phyloP scores from a whole-genome alignment of 352 stramenopile genomes.

The Elongisporangium senticosum region DNA sequence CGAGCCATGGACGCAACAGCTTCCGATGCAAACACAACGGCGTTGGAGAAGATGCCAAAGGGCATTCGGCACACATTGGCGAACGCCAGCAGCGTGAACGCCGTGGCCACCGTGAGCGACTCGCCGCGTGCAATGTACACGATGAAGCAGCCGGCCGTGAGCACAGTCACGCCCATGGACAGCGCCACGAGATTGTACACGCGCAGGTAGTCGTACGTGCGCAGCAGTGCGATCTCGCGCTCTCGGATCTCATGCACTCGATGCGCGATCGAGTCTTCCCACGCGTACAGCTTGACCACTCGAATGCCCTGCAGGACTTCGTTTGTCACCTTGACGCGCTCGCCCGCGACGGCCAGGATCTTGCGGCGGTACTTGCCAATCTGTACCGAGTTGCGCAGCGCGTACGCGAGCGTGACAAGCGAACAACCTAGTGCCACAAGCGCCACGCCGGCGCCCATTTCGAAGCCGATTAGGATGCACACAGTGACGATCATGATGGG shows the following conservation, averaged over 20 bases:
- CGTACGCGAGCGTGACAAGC: constrained; percentile 5
- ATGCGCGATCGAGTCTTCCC: constrained; percentile 41
- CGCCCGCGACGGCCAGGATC: constrained; percentile 35
- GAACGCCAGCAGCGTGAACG: constrained; percentile 32
- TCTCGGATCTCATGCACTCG: constrained; percentile 34
- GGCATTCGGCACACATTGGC: constrained; percentile 25
- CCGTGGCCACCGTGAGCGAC: constrained; percentile 10
- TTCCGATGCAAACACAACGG: constrained; percentile 21
- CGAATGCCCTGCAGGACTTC: constrained; percentile 90
- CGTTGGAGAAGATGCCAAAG: constrained; percentile 32
- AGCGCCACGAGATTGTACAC: constrained; percentile 21
- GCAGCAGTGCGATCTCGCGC: constrained; percentile 33
- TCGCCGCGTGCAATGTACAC: constrained; percentile 19
- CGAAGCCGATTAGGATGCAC: constrained; percentile 17
- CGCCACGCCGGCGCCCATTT: constrained; percentile 18
- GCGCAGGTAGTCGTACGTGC: constrained; percentile 27
- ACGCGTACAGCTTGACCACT: constrained; percentile 89
- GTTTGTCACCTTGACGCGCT: constrained; percentile 91
- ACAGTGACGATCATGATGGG: constrained; percentile 18
- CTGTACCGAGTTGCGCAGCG: constrained; percentile 18
- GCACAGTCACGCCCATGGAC: constrained; percentile 11
- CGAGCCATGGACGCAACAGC: constrained; percentile 21
- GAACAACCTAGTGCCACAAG: constrained; percentile 10
- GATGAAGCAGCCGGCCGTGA: constrained; percentile 17
- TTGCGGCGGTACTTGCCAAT: constrained; percentile 27